These are phyloP conservation scores for Pichia nakasei DNA, from an alignment of 805 yeast species.

Conservation along the genomic window DNA sequence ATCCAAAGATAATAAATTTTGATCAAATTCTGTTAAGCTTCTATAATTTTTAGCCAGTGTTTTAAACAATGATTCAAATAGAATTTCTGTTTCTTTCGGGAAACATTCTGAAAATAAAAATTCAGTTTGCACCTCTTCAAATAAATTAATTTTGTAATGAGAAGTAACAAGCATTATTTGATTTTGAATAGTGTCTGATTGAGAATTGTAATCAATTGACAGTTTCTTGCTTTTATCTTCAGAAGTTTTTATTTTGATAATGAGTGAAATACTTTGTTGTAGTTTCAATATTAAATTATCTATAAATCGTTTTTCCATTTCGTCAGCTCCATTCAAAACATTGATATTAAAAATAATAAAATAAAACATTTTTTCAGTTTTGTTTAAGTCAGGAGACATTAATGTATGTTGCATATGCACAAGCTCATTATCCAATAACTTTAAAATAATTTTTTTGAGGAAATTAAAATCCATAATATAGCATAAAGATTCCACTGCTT, in stretches of 20 bases:
- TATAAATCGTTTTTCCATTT: slow-evolving; percentile 2
- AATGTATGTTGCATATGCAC: slow-evolving; percentile 14
- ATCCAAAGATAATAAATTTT: no score
- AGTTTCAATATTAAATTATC: slow-evolving; percentile 7
- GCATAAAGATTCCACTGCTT: slow-evolving; percentile 12
- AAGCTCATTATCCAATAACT: slow-evolving; percentile 11
- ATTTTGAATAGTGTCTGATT: slow-evolving; percentile 6
- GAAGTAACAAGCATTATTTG: slow-evolving; percentile 18
- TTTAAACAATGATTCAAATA: slow-evolving; percentile 9
- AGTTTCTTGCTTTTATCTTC: slow-evolving; percentile 3
- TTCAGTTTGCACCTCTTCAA: slow-evolving; percentile 1
- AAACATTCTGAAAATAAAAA: slow-evolving; percentile 17
- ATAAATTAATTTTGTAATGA: slow-evolving; percentile 11
- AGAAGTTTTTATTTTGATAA: slow-evolving; percentile 9
- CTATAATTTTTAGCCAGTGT: background rate
- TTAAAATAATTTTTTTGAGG: slow-evolving; percentile 6
- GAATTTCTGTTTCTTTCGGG: slow-evolving; percentile 16
- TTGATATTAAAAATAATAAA: slow-evolving; percentile 10
- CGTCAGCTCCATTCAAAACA: slow-evolving; percentile 6
- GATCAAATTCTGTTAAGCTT: background rate
- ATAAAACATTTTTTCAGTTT: slow-evolving; percentile 8
- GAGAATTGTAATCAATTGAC: background rate
- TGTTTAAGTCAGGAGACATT: slow-evolving; percentile 22
- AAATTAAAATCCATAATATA: slow-evolving; percentile 8
- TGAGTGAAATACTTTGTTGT: slow-evolving; percentile 11